phyloP scores from a whole-genome alignment of 1,139 yeast species.

The Petasospora rhodanensis region DNA sequence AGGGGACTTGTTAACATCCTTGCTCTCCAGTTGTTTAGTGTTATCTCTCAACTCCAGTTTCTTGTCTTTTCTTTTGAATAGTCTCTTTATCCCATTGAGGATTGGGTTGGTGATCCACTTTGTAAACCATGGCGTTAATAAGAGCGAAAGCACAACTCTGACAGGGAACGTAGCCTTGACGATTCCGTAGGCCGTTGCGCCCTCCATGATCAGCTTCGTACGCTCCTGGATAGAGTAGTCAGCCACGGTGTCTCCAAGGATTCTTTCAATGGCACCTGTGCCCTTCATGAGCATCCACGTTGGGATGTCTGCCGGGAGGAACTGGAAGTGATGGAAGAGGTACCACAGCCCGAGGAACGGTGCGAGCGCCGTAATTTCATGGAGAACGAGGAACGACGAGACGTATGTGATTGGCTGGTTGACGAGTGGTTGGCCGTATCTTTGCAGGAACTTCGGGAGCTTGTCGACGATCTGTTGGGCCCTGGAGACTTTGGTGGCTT shows the following conservation, averaged over 20 bases:
- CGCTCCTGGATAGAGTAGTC: slow-evolving; percentile 45
- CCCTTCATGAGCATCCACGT: slow-evolving; percentile 64
- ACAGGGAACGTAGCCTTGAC: slow-evolving; percentile 64
- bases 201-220: slow-evolving; percentile 60
- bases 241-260: slow-evolving; percentile 30
- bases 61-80: too few species aligned
- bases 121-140: slow-evolving; percentile 70
- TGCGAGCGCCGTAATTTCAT: slow-evolving; percentile 77
- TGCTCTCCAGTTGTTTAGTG: too few species aligned
- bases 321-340: slow-evolving; percentile 52
- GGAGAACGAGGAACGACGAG: slow-evolving; percentile 74
- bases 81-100: too few species aligned
- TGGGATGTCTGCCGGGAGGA: slow-evolving; percentile 55
- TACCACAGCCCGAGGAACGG: slow-evolving; percentile 82
- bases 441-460: slow-evolving; percentile 21
- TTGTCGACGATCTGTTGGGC: slow-evolving; percentile 11
- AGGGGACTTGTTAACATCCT: slow-evolving; percentile 59
- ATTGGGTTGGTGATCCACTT: too few species aligned
- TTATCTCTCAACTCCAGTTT: too few species aligned
- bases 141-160: slow-evolving; percentile 51
- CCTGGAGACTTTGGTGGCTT: slow-evolving; percentile 5
- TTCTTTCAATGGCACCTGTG: slow-evolving; percentile 50
- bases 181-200: slow-evolving; percentile 83
- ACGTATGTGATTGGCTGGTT: slow-evolving; percentile 64
- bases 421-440: slow-evolving; percentile 21